Conservation (phyloP, 768 basidiomycete species). For the Cystobasidium tubakii region DNA sequence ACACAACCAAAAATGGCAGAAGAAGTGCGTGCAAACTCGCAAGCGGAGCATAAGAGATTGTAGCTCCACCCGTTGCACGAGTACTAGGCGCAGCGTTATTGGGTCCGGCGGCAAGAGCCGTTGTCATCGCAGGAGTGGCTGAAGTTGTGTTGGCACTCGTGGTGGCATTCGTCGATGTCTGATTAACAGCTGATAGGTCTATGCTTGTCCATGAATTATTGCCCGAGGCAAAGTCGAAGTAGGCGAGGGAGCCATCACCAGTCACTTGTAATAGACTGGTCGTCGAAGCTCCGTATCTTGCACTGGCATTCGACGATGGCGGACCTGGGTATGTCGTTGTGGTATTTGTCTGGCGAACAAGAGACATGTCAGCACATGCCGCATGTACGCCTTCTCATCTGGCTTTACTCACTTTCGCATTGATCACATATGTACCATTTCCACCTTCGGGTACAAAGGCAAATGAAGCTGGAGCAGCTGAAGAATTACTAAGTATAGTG, state of each 20-base stretch:
- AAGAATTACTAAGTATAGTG: constrained; percentile 34
- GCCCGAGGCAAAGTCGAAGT: neutral
- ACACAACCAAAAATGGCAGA: neutral
- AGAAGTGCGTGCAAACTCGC: neutral
- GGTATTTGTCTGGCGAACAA: constrained; percentile 15
- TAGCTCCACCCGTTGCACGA: neutral
- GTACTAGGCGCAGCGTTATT: neutral
- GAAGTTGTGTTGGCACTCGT: neutral
- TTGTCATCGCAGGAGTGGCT: neutral
- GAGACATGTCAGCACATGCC: neutral
- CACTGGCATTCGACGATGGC: neutral
- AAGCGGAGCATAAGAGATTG: neutral
- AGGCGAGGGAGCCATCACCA: constrained; percentile 17
- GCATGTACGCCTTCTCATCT: no score
- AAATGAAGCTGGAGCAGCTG: constrained; percentile 15
- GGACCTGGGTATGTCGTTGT: constrained; percentile 14
- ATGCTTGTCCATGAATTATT: neutral
- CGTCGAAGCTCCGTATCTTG: constrained; percentile 27
- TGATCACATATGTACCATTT: constrained; percentile 21
- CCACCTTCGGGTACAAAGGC: constrained; percentile 24
- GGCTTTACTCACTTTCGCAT: constrained; percentile 11
- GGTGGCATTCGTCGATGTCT: neutral
- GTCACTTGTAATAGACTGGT: constrained; percentile 1
- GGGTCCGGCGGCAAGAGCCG: neutral
- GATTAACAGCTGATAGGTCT: constrained; percentile 1